phyloP scores from a whole-genome alignment of 2,329 filamentous ascomycete species.

The Diplocarpon rosae region DNA sequence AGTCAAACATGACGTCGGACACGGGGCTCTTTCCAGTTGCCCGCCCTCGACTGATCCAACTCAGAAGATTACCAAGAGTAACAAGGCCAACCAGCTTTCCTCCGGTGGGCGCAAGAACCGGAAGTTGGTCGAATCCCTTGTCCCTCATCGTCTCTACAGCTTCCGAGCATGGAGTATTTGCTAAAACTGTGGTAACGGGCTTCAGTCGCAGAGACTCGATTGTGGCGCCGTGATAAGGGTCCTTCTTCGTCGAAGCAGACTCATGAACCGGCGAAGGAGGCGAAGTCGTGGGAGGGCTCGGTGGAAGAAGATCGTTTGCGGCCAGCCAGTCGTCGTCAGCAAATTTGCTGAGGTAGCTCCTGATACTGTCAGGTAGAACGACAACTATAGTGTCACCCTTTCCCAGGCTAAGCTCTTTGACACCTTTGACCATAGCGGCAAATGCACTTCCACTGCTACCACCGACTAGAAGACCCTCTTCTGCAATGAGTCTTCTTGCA shows the following conservation, averaged over 20 bases:
- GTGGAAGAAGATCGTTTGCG: constrained; percentile 81
- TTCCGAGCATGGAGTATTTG: constrained; percentile 62
- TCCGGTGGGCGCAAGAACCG: constrained; percentile 63
- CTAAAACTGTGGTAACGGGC: constrained; percentile 76
- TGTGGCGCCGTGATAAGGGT: constrained; percentile 68
- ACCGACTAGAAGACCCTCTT: constrained; percentile 88
- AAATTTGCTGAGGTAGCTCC: constrained; percentile 97
- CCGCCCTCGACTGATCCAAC: constrained; percentile 75
- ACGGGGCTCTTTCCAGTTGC: constrained; percentile 65
- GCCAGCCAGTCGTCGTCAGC: constrained; percentile 98
- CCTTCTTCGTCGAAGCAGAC: constrained; percentile 33
- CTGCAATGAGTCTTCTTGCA: constrained; percentile 80
- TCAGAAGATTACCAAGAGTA: constrained; percentile 88
- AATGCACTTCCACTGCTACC: constrained; percentile 91
- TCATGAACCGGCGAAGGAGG: constrained; percentile 30
- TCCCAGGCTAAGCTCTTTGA: constrained; percentile 63
- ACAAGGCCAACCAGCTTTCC: constrained; percentile 79
- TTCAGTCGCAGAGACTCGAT: constrained; percentile 79
- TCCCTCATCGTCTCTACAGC: constrained; percentile 98
- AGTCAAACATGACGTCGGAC: constrained; percentile 92
- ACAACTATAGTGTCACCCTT: constrained; percentile 86
- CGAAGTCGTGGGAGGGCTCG: constrained; percentile 36
- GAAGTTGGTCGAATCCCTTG: constrained; percentile 94
- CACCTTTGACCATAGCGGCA: constrained; percentile 65
- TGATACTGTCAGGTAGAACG: constrained; percentile 86